A percentile compares a stretch with the other conserved stretches of the same genome.
These are phyloP conservation scores for Sporopachydermia quercuum DNA, from an alignment of 805 yeast species.

Conservation along the genomic window DNA sequence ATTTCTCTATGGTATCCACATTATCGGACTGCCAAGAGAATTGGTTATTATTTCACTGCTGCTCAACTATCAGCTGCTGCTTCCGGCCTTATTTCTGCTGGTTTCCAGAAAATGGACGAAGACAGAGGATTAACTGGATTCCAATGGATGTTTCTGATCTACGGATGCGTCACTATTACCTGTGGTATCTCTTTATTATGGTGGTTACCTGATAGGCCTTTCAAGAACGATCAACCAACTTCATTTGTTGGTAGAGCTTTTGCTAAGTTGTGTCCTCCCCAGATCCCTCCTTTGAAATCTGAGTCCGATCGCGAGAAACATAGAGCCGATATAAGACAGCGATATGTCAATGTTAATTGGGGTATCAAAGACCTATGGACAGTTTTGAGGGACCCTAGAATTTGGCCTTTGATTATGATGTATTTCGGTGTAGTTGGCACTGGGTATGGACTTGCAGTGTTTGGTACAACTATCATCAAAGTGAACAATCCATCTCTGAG, in stretches of 20 bases:
- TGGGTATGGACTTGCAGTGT: conserved; percentile 77
- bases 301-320: conserved; percentile 9
- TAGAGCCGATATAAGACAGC: conserved; percentile 34
- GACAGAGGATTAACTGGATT: conserved; percentile 59
- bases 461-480: conserved; percentile 64
- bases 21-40: conserved; percentile 58
- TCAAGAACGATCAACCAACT: conserved; percentile 8
- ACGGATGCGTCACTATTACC: conserved; percentile 53
- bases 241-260: neutral
- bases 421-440: conserved; percentile 88
- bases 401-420: conserved; percentile 77
- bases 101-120: conserved; percentile 74
- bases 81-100: conserved; percentile 77
- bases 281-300: conserved; percentile 31
- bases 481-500: conserved; percentile 46
- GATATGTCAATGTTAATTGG: conserved; percentile 39
- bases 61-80: conserved; percentile 87
- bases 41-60: conserved; percentile 84
- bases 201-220: conserved; percentile 82
- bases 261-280: conserved; percentile 5
- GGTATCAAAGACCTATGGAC: conserved; percentile 37
- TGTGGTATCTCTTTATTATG: conserved; percentile 52
- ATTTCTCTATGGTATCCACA: conserved; percentile 76
- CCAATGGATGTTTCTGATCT: conserved; percentile 75
- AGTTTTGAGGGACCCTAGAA: conserved; percentile 45